A percentile compares a stretch with the other conserved stretches of the same genome.
phyloP scores from a whole-genome alignment of 352 stramenopile species.

The Pythium coloratum region DNA sequence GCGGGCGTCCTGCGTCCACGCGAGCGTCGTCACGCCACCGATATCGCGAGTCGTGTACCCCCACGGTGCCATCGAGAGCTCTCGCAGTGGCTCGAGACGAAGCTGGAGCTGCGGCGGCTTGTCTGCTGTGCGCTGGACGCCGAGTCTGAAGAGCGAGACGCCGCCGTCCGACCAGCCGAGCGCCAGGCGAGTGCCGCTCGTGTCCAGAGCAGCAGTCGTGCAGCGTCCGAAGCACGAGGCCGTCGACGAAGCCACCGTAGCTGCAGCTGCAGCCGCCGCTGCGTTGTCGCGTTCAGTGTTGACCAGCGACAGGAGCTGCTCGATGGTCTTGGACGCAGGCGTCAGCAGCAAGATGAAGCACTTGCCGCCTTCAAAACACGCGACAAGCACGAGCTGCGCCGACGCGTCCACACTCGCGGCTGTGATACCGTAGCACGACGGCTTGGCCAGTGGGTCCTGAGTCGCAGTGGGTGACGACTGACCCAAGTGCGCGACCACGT shows the following conservation, averaged over 20 bases:
- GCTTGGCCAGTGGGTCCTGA: constrained; percentile 10
- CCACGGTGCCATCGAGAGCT: constrained; percentile 63
- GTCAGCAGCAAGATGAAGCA: constrained; percentile 81
- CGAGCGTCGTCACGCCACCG: constrained; percentile 57
- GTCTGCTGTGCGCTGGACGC: constrained; percentile 24
- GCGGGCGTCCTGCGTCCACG: constrained; percentile 63
- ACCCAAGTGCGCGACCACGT: constrained; percentile 59
- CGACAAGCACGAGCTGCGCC: constrained; percentile 48
- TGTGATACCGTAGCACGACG: constrained; percentile 58
- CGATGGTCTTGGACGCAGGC: constrained; percentile 53
- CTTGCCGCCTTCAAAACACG: constrained; percentile 74
- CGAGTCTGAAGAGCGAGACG: constrained; percentile 63
- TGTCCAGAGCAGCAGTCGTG: constrained; percentile 48
- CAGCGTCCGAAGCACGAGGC: constrained; percentile 42
- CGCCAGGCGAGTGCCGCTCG: constrained; percentile 47
- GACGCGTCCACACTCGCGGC: constrained; percentile 44
- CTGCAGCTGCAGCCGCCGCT: not conserved
- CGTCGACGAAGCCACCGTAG: constrained; percentile 4
- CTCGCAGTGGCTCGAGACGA: constrained; percentile 55
- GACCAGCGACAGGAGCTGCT: constrained; percentile 74
- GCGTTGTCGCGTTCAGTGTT: constrained; percentile 45
- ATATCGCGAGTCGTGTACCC: constrained; percentile 59
- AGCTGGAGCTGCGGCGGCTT: constrained; percentile 20
- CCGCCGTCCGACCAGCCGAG: constrained; percentile 76
- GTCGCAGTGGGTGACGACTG: not conserved